phyloP scores from a whole-genome alignment of 1,284 basidiomycete species.

The Taiwanofungus camphoratus region DNA sequence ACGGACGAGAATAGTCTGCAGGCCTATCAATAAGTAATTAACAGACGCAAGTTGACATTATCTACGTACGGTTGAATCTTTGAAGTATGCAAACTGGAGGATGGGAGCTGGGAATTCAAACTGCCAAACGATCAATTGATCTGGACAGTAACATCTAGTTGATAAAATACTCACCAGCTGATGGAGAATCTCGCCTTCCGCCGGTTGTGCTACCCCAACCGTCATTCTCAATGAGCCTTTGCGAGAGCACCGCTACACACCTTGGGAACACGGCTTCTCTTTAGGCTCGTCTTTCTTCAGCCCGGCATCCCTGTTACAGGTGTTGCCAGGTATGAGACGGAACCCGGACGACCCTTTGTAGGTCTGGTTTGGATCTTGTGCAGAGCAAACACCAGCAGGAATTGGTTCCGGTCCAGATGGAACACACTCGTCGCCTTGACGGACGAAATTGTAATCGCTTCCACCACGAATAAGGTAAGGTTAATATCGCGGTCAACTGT shows the following conservation, averaged over 20 bases:
- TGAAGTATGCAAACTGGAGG: constrained; percentile 82
- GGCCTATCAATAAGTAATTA: constrained; percentile 3
- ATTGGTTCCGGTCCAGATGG: constrained; percentile 83
- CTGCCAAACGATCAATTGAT: constrained; percentile 28
- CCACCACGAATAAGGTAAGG: neutral
- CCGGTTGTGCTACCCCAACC: constrained; percentile 69
- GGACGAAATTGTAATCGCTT: constrained; percentile 87
- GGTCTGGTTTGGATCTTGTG: constrained; percentile 46
- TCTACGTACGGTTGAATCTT: constrained; percentile 52
- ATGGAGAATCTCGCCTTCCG: constrained; percentile 67
- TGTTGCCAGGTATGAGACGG: constrained; percentile 90
- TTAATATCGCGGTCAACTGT: neutral
- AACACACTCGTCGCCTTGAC: constrained; percentile 68
- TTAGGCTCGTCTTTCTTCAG: constrained; percentile 65
- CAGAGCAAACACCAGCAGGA: constrained; percentile 68
- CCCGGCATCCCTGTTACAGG: constrained; percentile 59
- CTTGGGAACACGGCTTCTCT: constrained; percentile 71
- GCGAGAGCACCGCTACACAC: too few relatives aligned
- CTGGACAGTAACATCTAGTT: constrained; percentile 1
- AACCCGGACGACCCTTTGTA: constrained; percentile 92
- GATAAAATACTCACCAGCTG: constrained; percentile 45
- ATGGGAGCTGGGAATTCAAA: constrained; percentile 72
- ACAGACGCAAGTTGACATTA: neutral
- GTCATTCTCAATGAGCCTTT: too few relatives aligned
- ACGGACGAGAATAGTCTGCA: constrained; percentile 79